Conservation (phyloP, 75 land plant genomes). For the Larix kaempferi region DNA sequence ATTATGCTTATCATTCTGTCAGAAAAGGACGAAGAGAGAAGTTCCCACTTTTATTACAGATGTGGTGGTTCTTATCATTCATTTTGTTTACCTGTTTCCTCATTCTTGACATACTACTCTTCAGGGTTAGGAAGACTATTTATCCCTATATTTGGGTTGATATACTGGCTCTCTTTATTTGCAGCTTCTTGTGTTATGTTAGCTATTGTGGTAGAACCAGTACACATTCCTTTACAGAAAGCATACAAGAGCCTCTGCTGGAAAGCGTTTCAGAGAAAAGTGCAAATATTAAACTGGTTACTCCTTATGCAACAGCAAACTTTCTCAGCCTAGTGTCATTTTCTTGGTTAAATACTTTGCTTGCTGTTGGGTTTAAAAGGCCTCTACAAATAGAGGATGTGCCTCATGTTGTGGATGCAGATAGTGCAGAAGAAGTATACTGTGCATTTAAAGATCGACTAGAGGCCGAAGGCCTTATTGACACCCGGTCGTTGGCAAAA, state of each 20-base stretch:
- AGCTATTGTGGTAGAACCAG: background rate
- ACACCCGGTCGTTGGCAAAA: constrained; percentile 5
- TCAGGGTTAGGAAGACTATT: background rate
- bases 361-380: constrained; percentile 24
- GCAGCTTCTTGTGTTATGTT: constrained; percentile 9
- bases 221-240: background rate
- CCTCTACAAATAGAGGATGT: constrained; percentile 22
- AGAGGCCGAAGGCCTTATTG: constrained; percentile 13
- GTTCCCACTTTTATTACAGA: constrained; percentile 6
- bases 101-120: background rate
- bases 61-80: constrained; percentile 6
- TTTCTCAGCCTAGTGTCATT: constrained; percentile 21
- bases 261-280: constrained; percentile 1
- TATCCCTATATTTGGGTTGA: background rate
- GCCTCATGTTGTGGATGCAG: constrained; percentile 17
- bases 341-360: constrained; percentile 34
- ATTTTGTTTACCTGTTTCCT: background rate
- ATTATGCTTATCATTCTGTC: background rate
- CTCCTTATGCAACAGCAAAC: constrained; percentile 22
- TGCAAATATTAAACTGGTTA: background rate
- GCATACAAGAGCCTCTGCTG: constrained; percentile 2
- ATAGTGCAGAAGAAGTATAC: constrained; percentile 16
- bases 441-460: constrained; percentile 1
- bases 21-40: background rate
- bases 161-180: background rate